Conservation (phyloP, 2,329 filamentous ascomycete genomes). For the Zopfia rhizophila region DNA sequence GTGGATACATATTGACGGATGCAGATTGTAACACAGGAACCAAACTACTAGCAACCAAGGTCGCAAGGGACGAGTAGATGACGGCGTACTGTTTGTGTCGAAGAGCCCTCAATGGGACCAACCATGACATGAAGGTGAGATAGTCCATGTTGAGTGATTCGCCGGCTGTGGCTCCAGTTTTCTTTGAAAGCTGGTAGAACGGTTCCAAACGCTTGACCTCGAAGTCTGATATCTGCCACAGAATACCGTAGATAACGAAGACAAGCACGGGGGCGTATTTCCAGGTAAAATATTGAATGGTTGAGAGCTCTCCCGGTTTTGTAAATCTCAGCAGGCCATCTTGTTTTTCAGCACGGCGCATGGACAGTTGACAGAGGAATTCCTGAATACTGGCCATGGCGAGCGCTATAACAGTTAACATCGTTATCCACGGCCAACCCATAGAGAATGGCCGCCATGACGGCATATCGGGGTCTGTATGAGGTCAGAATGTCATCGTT, state of each 20-base stretch:
- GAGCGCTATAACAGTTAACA: conserved; percentile 47
- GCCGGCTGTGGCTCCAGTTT: conserved; percentile 48
- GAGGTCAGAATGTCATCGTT: conserved; percentile 18
- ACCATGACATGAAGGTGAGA: conserved; percentile 72
- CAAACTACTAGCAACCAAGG: conserved; percentile 72
- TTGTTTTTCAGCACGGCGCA: conserved; percentile 27
- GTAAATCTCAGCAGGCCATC: conserved; percentile 44
- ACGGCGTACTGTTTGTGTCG: conserved; percentile 74
- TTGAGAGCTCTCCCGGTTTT: conserved; percentile 38
- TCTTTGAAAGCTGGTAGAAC: conserved; percentile 57
- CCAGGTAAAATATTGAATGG: conserved; percentile 48
- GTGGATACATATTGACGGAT: conserved; percentile 67
- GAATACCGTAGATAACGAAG: conserved; percentile 60
- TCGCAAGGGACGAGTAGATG: conserved; percentile 71
- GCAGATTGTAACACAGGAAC: conserved; percentile 76
- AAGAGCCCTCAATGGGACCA: conserved; percentile 72
- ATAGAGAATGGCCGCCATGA: conserved; percentile 53
- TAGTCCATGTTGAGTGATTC: conserved; percentile 79
- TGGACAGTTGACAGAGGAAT: conserved; percentile 48
- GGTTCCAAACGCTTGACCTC: conserved; percentile 63
- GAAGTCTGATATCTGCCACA: conserved; percentile 62
- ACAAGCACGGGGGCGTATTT: conserved; percentile 57
- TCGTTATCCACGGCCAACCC: conserved; percentile 48
- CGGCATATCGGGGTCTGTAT: conserved; percentile 50
- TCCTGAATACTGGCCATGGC: conserved; percentile 49